These are phyloP conservation scores for Eragrostis nindensis DNA, from an alignment of 176 grass and related monocot genomes.

Conservation along the genomic window DNA sequence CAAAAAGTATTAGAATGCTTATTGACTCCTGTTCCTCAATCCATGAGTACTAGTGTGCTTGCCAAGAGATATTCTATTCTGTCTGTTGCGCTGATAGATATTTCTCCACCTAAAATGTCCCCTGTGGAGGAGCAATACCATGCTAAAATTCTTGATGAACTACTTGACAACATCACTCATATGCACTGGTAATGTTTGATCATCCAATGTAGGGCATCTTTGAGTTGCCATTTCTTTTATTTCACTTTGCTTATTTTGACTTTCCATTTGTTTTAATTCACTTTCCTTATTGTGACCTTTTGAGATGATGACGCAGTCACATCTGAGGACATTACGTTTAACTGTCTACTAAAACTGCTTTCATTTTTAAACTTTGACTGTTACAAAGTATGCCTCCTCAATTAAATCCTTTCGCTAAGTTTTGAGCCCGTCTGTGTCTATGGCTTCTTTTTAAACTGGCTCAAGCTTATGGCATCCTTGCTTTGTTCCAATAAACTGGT, in stretches of 20 bases:
- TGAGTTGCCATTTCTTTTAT: neutral
- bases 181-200: conserved; percentile 69
- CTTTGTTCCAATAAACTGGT: conserved; percentile 15
- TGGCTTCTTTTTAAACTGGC: conserved; percentile 9
- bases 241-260: neutral
- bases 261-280: neutral
- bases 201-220: neutral
- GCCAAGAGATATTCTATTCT: conserved; percentile 98
- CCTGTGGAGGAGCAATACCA: conserved; percentile 67
- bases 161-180: conserved; percentile 94
- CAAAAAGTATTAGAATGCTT: conserved; percentile 86
- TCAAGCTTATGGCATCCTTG: conserved; percentile 18
- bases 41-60: conserved; percentile 69
- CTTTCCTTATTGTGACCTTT: too few relatives aligned
- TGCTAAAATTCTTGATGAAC: conserved; percentile 72
- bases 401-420: neutral
- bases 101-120: conserved; percentile 83
- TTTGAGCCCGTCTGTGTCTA: neutral
- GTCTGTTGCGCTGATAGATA: conserved; percentile 83
- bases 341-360: neutral
- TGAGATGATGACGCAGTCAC: conserved; percentile 5
- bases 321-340: neutral
- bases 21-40: conserved; percentile 59
- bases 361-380: neutral
- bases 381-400: conserved; percentile 13